phyloP scores from a whole-genome alignment of 176 grass and related monocot genomes.

The Oryza punctata region DNA sequence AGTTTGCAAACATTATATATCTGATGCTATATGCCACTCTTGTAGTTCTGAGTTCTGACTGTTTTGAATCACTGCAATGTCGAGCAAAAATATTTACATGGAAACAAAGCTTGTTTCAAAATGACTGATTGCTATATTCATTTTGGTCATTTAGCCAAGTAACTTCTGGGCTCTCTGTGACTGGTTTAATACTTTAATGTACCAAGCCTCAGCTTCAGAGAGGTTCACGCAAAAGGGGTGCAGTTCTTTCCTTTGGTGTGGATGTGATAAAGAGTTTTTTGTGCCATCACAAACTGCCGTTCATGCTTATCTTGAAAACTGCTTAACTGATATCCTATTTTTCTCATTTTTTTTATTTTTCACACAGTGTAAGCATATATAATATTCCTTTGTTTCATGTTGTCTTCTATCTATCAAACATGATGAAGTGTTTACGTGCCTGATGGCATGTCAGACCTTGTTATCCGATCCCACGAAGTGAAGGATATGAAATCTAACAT shows the following conservation, averaged over 20 bases:
- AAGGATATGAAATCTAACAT: conserved; percentile 88
- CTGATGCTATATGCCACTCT: conserved; percentile 1
- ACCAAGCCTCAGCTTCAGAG: conserved; percentile 80
- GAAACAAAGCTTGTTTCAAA: neutral
- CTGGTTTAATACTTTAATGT: conserved; percentile 94
- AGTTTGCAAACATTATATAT: neutral
- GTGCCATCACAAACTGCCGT: conserved; percentile 4
- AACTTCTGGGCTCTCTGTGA: neutral
- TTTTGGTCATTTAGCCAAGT: too few relatives aligned
- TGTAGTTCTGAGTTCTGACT: neutral
- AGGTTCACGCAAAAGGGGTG: conserved; percentile 87
- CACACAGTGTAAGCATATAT: neutral
- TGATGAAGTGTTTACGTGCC: neutral
- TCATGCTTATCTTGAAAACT: neutral
- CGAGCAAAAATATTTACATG: neutral
- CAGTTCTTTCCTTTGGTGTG: conserved; percentile 84
- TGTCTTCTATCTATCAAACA: neutral
- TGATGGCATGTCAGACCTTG: conserved; percentile 53
- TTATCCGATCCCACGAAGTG: conserved; percentile 89
- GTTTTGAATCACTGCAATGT: neutral
- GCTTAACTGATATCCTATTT: neutral
- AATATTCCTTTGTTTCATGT: neutral
- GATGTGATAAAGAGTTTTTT: conserved; percentile 80
- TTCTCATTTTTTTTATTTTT: neutral
- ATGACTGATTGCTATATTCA: neutral